Evolutionary conservation across 2,329 filamentous ascomycete genomes (phyloP).

Genomic region (Pseudogymnoascus verrucosus): DNA sequence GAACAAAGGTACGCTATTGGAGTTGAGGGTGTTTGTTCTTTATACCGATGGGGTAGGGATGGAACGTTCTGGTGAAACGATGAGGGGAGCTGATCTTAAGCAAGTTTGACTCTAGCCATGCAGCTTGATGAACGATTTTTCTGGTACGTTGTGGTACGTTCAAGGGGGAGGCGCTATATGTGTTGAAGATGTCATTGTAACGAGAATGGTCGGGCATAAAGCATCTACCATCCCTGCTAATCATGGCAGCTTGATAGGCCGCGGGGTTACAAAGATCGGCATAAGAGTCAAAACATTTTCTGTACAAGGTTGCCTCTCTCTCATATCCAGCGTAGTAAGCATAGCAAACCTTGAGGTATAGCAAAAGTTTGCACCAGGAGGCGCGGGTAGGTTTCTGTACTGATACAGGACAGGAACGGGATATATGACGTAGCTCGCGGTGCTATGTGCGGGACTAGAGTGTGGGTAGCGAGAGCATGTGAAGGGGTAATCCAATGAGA

Average conservation of each 20-base stretch:
- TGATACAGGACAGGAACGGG: background rate
- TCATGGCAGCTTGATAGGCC: background rate
- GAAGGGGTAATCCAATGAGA: background rate
- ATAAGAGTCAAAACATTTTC: background rate
- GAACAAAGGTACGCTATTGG: constrained; percentile 1
- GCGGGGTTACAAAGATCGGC: background rate
- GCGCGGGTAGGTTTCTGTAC: background rate
- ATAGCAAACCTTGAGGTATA: background rate
- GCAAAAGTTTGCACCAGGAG: background rate
- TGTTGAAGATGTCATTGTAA: background rate
- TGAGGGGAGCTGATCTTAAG: background rate
- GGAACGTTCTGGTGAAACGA: constrained; percentile 1
- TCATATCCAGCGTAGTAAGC: background rate
- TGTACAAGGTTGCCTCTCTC: background rate
- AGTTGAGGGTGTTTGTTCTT: background rate
- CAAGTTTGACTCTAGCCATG: background rate
- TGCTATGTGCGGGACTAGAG: background rate
- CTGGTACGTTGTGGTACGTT: background rate
- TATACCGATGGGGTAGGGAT: background rate
- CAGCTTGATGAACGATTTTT: constrained; percentile 2
- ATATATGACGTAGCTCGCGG: background rate
- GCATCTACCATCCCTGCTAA: background rate
- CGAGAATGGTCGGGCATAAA: constrained; percentile 7
- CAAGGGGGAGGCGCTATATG: background rate
- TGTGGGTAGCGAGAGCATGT: background rate